Percentiles rank a stretch among this genome's conserved stretches.
Evolutionary conservation across 225 moss, liverwort and hornwort species (phyloP).

Genomic region (Rhytidiadelphus loreus): DNA sequence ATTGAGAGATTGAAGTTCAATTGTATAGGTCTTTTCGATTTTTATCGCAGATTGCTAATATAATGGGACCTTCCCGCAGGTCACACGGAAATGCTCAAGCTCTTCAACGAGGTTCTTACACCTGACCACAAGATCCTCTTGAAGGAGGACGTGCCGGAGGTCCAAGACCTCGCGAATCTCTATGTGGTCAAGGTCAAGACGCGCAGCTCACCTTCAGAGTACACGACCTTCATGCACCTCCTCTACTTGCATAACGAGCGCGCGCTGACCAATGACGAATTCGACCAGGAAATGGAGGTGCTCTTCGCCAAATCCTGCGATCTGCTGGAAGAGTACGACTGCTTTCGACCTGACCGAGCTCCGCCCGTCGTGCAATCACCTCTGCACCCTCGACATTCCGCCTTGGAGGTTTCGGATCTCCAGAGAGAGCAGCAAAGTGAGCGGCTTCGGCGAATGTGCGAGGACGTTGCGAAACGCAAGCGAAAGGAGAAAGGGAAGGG

Average conservation of each 20-base stretch:
- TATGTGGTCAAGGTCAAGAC: neutral
- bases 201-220: neutral
- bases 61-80: neutral
- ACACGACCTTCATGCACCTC: neutral
- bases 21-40: neutral
- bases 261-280: neutral
- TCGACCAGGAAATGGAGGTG: neutral
- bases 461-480: neutral
- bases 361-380: neutral
- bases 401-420: neutral
- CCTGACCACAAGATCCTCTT: neutral
- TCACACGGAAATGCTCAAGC: neutral
- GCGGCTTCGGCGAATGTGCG: neutral
- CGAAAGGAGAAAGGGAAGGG: neutral
- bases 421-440: neutral
- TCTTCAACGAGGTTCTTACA: neutral
- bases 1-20: neutral
- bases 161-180: neutral
- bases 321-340: neutral
- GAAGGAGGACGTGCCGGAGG: neutral
- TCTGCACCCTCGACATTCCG: neutral
- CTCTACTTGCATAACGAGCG: neutral
- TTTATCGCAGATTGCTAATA: neutral
- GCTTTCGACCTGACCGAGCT: neutral
- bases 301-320: neutral